Evolutionary conservation across 1,139 yeast genomes (phyloP), one percentile per base, ranked within the genome.

Genomic region (Yamadazyma conglobata): DNA sequence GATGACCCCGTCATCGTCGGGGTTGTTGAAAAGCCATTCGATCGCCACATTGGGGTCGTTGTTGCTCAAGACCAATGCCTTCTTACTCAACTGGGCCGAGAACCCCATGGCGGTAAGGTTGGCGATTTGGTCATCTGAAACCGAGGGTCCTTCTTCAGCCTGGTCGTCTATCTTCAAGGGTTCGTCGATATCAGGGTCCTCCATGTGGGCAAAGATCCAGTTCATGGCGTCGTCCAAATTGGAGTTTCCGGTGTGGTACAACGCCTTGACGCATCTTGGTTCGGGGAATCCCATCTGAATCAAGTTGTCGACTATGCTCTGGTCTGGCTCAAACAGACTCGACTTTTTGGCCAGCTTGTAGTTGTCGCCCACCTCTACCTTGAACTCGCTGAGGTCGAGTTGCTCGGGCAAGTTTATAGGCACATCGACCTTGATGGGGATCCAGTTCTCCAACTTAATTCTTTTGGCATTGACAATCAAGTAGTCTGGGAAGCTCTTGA

Each of bases 171-270:
- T 28, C 5, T 40, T 44, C 11, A 43, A 29, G 1, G 87, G 84
- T 7, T 59, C 75, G 52, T 89, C 94, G 30, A 87, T 73, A 44
- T 77, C 86, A 1, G 79, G 55, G 48, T 88, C 96, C 17, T 88
- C 96, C 80, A 86, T 77, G 48, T 89, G 96, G 16, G 72, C 81
- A 50, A 89, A 80, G 7, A 93, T 52, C 96, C 97, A 88, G 47
- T 86, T 85, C 84, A 86, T 80, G 0, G 97, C 96, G 4, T 68
- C 70, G 44, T 91, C 97, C 0, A 85, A 67, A 30, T 64, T 64
- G 16, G 28, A 10, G 46, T 86, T 88, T 0, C 88, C 93, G 0
- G 95, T 86, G 22, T 73, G 58, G 46, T 69, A 79, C 19, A 91
- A 62, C 0, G 91, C 96, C 47, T 79, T 77, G 19, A 67, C 63